Base-by-base conservation (phyloP, 2,329 filamentous ascomycete species). In the Rhytidhysteron rufulum region DNA sequence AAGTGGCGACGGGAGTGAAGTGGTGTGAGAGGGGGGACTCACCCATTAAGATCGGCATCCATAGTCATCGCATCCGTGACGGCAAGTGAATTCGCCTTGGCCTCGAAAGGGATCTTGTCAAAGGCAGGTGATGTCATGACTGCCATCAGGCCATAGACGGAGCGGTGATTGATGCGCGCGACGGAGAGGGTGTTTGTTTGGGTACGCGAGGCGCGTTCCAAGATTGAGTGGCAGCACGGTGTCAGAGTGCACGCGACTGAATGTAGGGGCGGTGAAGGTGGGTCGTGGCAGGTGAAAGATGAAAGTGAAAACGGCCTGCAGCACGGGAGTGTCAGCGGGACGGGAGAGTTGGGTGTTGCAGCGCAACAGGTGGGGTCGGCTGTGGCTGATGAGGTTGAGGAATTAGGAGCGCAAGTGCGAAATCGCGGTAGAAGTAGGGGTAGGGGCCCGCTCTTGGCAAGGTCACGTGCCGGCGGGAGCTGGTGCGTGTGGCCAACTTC, bases 1-100 rank as follows among this genome's bases (percentile, higher is more conserved):
- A 38, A 43, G 37, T 27, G 24, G 24, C 24, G 24, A 27, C 24
- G 29, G 40, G 38, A n/a, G 40, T 36, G 43, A 41, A 48, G 55
- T 49, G 43, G 46, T 40, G 45, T 42, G 42, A 51, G 43, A 53
- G 59, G 54, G 55, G 49, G 59, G 57, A 77, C 79, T 75, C 69
- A 83, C 80, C 78, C 78, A 59, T 82, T 79, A 54, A 76, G 67
- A 32, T 74, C 69, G 45, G 67, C 61, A 54, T 78, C 70, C 42
- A 78, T 66, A 43, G 73, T 69, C 72, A 77, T 77, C 51, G 68
- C 70, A 54, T 72, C 70, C 55, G 67, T 62, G 54, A 68, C 64
- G 62, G 65, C 52, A 51, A 59, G 53, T 38, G 72, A 67, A 58
- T 65, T 68, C 57, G 69, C 64, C 67, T 79, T 81, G 55, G 74